phyloP scores from a whole-genome alignment of 1,139 yeast genomes.

The Yamadazyma epiphylla region DNA sequence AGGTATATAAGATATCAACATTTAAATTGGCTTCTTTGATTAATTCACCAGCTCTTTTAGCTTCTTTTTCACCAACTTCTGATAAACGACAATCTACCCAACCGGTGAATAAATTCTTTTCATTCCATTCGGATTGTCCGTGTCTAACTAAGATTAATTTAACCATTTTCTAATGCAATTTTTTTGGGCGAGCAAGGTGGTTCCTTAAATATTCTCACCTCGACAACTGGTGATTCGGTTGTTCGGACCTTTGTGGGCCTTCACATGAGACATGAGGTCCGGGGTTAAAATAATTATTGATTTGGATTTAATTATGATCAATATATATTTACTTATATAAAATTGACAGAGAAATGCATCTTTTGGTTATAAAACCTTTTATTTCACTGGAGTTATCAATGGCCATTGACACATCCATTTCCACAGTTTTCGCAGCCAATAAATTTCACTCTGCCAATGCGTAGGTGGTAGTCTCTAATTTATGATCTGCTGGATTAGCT shows the following conservation, averaged over 20 bases:
- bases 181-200: neutral
- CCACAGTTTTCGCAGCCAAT: neutral
- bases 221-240: constrained; percentile 19
- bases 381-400: no score
- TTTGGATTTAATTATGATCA: no score
- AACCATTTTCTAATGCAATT: constrained; percentile 36
- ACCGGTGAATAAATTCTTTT: constrained; percentile 97
- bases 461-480: constrained; percentile 17
- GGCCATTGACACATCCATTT: no score
- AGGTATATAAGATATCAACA: constrained; percentile 89
- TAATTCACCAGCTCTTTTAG: constrained; percentile 89
- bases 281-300: no score
- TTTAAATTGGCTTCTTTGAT: constrained; percentile 80
- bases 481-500: constrained; percentile 89
- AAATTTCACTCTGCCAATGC: neutral
- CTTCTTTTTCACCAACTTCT: constrained; percentile 84
- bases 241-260: constrained; percentile 26
- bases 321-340: no score
- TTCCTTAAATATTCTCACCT: constrained; percentile 2
- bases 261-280: constrained; percentile 1
- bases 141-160: constrained; percentile 86
- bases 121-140: constrained; percentile 99
- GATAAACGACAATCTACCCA: constrained; percentile 96
- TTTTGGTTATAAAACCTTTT: no score
- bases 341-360: no score